Base-by-base conservation (phyloP, 2,329 filamentous ascomycete genomes). In the Ceratocystis albifundus region DNA sequence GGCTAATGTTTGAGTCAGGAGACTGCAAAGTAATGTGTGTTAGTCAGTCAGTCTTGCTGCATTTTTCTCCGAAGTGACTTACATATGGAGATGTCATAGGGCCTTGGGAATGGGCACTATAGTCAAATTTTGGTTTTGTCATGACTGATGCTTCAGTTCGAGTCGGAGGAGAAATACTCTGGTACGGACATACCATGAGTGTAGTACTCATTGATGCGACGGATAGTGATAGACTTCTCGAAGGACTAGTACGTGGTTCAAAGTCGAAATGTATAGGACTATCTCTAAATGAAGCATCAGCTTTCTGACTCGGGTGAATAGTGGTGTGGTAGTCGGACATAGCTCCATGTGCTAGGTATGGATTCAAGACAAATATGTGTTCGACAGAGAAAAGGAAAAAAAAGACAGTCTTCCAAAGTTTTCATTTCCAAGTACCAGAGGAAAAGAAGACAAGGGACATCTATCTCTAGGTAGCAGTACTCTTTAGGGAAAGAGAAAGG, bases 1-100 rank as follows among this genome's bases (percentile, higher is more conserved):
- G 63, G 25, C 50, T 44, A n/a, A n/a, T 44, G n/a, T 73, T 74
- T 65, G 76, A 70, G 50, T 73, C 68, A 22, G 73, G 72, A 65
- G 74, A 72, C 48, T 77, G 76, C 61, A 36, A 10, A 73, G 64
- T 73, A 65, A 73, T 75, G 71, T 76, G 75, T 62, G 75, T 46
- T 65, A 44, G n/a, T 10, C 15, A 32, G 30, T 10, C 25, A 5
- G 17, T 17, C 20, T n/a, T 20, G 32, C 50, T 20, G 36, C n/a
- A 20, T 10, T 2, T 12, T 8, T 7, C 17, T 64, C 8, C n/a
- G 17, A 76, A 69, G 76, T 76, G 68, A 79, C 75, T 46, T 46
- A 61, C 64, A 48, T 65, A 50, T 61, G 41, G 55, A 15, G 64
- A 20, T 10, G 48, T 44, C 5, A 25, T 57, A 12, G 20, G 48